Evolutionary conservation across 2,329 filamentous ascomycete genomes (phyloP), one percentile per base, ranked within the genome.

Genomic region (Fusarium virguliforme): DNA sequence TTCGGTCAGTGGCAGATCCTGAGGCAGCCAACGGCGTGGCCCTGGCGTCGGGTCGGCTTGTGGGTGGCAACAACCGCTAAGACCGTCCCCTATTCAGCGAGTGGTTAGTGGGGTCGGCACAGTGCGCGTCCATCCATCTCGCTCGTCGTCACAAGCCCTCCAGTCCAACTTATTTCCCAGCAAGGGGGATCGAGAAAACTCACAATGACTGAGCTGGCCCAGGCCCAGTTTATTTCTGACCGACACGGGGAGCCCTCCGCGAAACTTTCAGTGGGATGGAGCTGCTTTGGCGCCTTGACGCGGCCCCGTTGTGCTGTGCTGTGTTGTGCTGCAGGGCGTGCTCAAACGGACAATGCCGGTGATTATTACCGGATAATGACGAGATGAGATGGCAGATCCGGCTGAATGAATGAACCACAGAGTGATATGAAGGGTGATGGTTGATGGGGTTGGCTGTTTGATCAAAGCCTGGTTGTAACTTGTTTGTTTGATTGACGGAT

Each of bases 11-110:
- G 34, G 35, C 6, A 64, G 51, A 59, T 75, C 74, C 73, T 75
- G 75, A 76, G 75, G 75, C 74, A 76, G 55, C 75, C 68, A 76
- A 74, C 65, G 60, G 70, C 60, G 65, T 71, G 58, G 66, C 60
- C 63, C 67, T 67, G 70, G 62, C 59, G 65, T 40, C 38, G 58
- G 61, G 65, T 40, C 38, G 58, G 61, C 61, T 65, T 67, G 68
- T 65, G 67, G 60, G 67, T 72, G 70, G 70, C 72, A 74, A 71
- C 60, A 70, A 70, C 67, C 73, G 73, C 71, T 74, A 73, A 72
- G 65, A 68, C 60, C 41, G 66, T 71, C 68, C 67, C 64, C 74
- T 75, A 65, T 74, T 65, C 65, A 71, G 72, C 63, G 65, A 68
- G 37, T 57, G 37, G 60, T 72, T 68, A 76, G 74, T 76, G 74